Conservation (phyloP, 164 flowering plant genomes). For the Vitis cinerea region DNA sequence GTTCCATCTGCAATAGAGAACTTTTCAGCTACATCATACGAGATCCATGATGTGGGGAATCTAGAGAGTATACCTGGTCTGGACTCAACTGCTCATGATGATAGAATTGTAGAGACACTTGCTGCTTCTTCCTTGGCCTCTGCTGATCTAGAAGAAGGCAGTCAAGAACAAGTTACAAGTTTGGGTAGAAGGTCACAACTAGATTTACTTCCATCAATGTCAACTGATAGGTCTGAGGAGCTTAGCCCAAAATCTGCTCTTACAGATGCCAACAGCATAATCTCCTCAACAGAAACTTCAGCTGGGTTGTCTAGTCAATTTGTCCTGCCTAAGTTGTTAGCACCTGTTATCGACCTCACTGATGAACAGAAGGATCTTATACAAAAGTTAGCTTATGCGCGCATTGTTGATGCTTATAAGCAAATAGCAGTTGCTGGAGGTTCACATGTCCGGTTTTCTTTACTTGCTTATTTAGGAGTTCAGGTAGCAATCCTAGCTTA, state of each 20-base stretch:
- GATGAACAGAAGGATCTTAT: slow-evolving; percentile 75
- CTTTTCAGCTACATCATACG: slow-evolving; percentile 27
- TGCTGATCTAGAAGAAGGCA: slow-evolving; percentile 43
- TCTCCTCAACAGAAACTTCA: slow-evolving; percentile 60
- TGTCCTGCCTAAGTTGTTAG: slow-evolving; percentile 80
- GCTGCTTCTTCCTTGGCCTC: slow-evolving; percentile 40
- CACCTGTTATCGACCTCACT: slow-evolving; percentile 64
- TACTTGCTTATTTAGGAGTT: slow-evolving; percentile 79
- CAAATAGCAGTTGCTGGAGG: slow-evolving; percentile 77
- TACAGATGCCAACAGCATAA: slow-evolving; percentile 43
- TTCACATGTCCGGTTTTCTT: slow-evolving; percentile 59
- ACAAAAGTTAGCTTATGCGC: slow-evolving; percentile 60
- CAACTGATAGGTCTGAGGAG: slow-evolving; percentile 81
- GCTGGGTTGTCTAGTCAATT: slow-evolving; percentile 35
- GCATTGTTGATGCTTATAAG: slow-evolving; percentile 81
- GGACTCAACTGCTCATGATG: slow-evolving; percentile 35
- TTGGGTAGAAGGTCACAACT: slow-evolving; percentile 19
- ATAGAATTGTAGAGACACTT: slow-evolving; percentile 34
- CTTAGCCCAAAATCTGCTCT: slow-evolving; percentile 57
- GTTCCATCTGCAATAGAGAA: slow-evolving; percentile 28
- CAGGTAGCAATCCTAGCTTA: slow-evolving; percentile 54
- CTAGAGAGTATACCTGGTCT: slow-evolving; percentile 82
- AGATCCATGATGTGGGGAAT: slow-evolving; percentile 40
- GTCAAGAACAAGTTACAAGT: slow-evolving; percentile 51
- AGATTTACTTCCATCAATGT: slow-evolving; percentile 40